phyloP scores from a whole-genome alignment of 805 yeast genomes.

The Metschnikowia reukaufii region DNA sequence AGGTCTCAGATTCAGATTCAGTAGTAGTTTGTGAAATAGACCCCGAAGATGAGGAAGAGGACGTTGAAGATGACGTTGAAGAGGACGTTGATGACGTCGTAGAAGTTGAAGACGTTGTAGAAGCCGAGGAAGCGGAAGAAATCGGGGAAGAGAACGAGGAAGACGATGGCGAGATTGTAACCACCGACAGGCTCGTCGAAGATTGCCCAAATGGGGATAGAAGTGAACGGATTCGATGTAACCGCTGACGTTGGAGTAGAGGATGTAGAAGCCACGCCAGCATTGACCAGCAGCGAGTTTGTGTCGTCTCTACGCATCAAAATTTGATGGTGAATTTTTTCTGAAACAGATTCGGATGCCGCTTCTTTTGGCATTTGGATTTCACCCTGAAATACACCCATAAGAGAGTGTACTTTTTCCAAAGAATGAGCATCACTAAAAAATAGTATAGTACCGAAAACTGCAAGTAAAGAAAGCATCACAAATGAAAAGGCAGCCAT shows the following conservation, averaged over 20 bases:
- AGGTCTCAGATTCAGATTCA: background rate
- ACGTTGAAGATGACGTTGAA: background rate
- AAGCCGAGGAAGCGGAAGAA: too few species aligned
- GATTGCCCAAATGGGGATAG: background rate
- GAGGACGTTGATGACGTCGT: background rate
- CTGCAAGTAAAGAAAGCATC: conserved; percentile 1
- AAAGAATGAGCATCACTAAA: background rate
- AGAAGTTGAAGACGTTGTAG: background rate
- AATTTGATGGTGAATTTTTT: background rate
- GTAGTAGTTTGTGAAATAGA: background rate
- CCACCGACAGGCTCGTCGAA: background rate
- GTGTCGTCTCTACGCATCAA: conserved; percentile 6
- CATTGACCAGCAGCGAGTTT: conserved; percentile 4
- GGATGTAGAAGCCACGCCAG: too few species aligned
- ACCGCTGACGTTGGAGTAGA: background rate
- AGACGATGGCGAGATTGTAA: background rate
- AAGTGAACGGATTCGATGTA: background rate
- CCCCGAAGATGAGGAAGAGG: background rate
- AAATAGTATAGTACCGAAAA: conserved; percentile 3
- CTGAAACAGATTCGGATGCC: background rate
- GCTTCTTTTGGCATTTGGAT: background rate
- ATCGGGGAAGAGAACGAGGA: too few species aligned
- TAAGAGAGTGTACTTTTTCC: background rate
- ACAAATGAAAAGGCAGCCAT: conserved; percentile 9
- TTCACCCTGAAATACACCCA: background rate